These are phyloP conservation scores for Kwoniella dendrophila DNA, from an alignment of 768 basidiomycete genomes.

Conservation along the genomic window DNA sequence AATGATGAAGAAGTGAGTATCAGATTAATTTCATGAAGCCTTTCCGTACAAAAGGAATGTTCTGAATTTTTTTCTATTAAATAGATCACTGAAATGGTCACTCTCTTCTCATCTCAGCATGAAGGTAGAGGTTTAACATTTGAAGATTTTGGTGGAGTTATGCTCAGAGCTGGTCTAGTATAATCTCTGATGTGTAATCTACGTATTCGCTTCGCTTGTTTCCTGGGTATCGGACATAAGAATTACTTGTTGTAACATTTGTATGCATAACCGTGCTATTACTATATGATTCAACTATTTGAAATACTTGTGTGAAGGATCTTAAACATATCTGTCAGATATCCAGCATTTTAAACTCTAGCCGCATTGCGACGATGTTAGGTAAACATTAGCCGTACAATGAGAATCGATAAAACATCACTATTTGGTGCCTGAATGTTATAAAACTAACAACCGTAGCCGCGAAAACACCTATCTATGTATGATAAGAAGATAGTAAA, in stretches of 20 bases:
- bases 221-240: neutral
- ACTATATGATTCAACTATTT: too few species aligned
- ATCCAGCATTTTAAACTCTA: too few species aligned
- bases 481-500: too few species aligned
- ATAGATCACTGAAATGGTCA: constrained; percentile 54
- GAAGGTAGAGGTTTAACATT: constrained; percentile 48
- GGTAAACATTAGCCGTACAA: too few species aligned
- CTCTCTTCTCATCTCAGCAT: constrained; percentile 53
- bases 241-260: neutral
- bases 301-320: too few species aligned
- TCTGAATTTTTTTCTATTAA: neutral
- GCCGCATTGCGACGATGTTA: too few species aligned
- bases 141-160: constrained; percentile 52
- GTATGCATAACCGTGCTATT: neutral
- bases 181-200: constrained; percentile 13
- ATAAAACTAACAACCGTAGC: too few species aligned
- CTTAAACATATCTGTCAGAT: too few species aligned
- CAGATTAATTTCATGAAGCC: neutral
- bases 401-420: neutral
- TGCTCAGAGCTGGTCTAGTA: constrained; percentile 49
- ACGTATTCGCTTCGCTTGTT: neutral
- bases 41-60: neutral
- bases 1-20: constrained; percentile 52
- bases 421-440: neutral
- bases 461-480: neutral